Evolutionary conservation across 208 protist species (phyloP).

Genomic region (Porcisia hertigi): DNA sequence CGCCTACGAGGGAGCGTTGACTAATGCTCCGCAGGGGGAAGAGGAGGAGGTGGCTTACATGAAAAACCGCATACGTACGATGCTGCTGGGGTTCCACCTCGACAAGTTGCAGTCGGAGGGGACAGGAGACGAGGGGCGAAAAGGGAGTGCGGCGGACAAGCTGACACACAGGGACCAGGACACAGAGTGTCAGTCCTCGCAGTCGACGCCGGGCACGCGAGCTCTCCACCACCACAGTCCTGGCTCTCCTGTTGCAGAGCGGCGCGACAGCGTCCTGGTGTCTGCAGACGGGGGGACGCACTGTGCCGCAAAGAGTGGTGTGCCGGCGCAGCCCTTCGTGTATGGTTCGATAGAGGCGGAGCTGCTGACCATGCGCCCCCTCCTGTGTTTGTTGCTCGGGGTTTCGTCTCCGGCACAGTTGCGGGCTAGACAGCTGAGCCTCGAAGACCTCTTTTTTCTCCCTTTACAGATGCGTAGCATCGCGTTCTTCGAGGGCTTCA

Average conservation of each 20-base stretch:
- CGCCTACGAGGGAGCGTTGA: conserved; percentile 29
- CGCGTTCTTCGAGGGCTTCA: conserved; percentile 58
- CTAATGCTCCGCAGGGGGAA: conserved; percentile 12
- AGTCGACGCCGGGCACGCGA: background rate
- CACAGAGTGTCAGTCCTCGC: background rate
- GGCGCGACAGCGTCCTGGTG: background rate
- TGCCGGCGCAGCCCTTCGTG: background rate
- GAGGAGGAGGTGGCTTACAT: conserved; percentile 32
- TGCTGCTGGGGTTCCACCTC: conserved; percentile 44
- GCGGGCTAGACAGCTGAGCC: conserved; percentile 35
- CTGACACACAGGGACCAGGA: background rate
- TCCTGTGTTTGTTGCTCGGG: conserved; percentile 48
- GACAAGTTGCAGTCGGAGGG: conserved; percentile 19
- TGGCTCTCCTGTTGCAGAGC: background rate
- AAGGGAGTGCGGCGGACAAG: background rate
- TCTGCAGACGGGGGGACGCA: background rate
- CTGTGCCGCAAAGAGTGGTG: background rate
- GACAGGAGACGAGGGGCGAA: background rate
- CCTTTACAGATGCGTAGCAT: conserved; percentile 54
- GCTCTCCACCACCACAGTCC: background rate
- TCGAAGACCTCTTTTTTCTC: conserved; percentile 73
- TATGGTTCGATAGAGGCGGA: conserved; percentile 13
- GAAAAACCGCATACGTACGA: conserved; percentile 40
- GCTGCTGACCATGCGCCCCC: conserved; percentile 38
- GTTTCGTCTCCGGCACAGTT: conserved; percentile 28